These are phyloP conservation scores for Clausena lansium DNA, from an alignment of 345 rosid genomes.

Conservation along the genomic window DNA sequence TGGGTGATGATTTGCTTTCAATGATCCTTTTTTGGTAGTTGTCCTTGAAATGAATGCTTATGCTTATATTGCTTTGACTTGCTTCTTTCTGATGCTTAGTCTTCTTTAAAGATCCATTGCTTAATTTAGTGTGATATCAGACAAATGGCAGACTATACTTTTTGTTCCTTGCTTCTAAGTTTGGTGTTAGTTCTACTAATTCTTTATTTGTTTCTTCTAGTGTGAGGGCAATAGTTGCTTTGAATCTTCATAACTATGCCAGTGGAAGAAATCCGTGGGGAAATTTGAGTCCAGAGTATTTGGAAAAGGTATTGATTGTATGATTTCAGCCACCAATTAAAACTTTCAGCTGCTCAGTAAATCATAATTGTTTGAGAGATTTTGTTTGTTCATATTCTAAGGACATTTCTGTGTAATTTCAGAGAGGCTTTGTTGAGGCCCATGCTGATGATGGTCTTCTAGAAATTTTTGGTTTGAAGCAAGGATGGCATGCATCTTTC, in stretches of 20 bases:
- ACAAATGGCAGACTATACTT: neutral
- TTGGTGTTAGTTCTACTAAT: neutral
- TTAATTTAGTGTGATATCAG: neutral
- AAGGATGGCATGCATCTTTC: conserved; percentile 99
- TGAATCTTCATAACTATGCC: conserved; percentile 89
- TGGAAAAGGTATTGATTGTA: conserved; percentile 64
- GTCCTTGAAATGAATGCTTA: neutral
- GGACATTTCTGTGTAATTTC: conserved; percentile 15
- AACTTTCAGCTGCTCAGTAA: conserved; percentile 1
- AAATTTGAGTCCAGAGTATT: conserved; percentile 65
- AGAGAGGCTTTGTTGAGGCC: conserved; percentile 96
- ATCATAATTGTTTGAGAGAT: neutral
- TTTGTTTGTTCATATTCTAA: conserved; percentile 2
- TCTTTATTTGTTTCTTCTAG: conserved; percentile 33
- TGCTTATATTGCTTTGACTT: neutral
- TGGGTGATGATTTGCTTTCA: neutral
- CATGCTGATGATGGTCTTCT: conserved; percentile 91
- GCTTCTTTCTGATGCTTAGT: neutral
- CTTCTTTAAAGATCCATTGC: conserved; percentile 1
- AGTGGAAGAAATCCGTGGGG: conserved; percentile 99
- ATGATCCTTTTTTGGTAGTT: neutral
- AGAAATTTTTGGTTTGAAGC: conserved; percentile 94
- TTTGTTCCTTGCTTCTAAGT: neutral
- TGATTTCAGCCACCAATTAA: neutral
- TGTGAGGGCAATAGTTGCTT: conserved; percentile 86